These are phyloP conservation scores for Triticum monococcum DNA, from an alignment of 176 grass and related monocot genomes.

Conservation along the genomic window DNA sequence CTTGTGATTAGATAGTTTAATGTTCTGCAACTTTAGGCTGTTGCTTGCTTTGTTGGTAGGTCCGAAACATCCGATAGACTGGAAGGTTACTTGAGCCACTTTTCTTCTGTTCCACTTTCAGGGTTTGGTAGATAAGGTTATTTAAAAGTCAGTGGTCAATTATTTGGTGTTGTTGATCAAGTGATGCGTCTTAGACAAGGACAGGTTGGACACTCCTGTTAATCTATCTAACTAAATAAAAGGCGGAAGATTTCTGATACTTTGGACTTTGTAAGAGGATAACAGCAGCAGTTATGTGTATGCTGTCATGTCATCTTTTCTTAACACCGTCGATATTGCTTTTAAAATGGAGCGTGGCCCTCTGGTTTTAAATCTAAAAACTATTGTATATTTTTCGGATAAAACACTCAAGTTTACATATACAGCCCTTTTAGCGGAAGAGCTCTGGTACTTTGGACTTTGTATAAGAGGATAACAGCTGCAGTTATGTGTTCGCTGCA, in stretches of 20 bases:
- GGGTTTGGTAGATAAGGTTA: background rate
- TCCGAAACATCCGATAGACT: background rate
- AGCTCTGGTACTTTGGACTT: background rate
- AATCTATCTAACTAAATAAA: constrained; percentile 15
- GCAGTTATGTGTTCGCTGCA: background rate
- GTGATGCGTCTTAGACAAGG: constrained; percentile 10
- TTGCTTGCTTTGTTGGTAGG: background rate
- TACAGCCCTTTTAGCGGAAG: background rate
- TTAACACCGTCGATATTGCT: background rate
- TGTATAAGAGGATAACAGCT: background rate
- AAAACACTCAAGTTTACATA: too few species aligned
- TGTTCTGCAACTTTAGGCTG: background rate
- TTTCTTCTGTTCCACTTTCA: background rate
- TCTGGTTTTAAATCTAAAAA: constrained; percentile 7
- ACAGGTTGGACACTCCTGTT: background rate
- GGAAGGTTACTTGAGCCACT: background rate
- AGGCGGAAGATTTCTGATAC: background rate
- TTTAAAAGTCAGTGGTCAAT: background rate
- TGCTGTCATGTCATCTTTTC: background rate
- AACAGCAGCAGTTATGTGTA: background rate
- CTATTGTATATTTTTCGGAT: background rate
- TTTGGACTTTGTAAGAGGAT: constrained; percentile 2
- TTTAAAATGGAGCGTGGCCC: background rate
- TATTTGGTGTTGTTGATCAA: constrained; percentile 21
- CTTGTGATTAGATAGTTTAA: background rate